phyloP scores from a whole-genome alignment of 2,329 filamentous ascomycete genomes.

The Colletotrichum karsti region DNA sequence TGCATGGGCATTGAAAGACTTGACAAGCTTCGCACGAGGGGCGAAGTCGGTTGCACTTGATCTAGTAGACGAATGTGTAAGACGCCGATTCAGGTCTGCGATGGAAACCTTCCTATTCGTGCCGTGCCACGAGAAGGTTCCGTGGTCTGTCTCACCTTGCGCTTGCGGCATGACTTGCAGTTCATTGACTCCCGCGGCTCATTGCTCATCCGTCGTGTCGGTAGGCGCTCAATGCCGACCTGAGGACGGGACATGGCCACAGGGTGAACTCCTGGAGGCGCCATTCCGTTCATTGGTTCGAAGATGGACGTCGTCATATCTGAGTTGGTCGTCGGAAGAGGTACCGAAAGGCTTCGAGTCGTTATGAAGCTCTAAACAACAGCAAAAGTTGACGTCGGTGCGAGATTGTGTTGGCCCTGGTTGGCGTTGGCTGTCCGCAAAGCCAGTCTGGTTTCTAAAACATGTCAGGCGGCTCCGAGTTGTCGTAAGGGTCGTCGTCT shows the following conservation, averaged over 20 bases:
- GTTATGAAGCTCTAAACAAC: not conserved
- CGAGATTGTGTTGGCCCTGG: not conserved
- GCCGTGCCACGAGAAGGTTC: not conserved
- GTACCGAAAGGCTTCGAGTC: not conserved
- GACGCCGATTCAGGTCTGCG: not conserved
- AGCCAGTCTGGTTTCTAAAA: slow-evolving; percentile 3
- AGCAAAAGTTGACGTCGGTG: not conserved
- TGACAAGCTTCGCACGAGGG: slow-evolving; percentile 90
- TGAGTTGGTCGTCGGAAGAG: slow-evolving; percentile 2
- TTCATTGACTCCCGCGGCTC: slow-evolving; percentile 93
- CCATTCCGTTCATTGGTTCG: slow-evolving; percentile 51
- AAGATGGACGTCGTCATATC: slow-evolving; percentile 50
- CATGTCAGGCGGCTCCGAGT: slow-evolving; percentile 2
- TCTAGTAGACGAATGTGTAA: slow-evolving; percentile 58
- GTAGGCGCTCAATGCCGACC: slow-evolving; percentile 83
- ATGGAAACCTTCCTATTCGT: not conserved
- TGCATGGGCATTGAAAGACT: slow-evolving; percentile 86
- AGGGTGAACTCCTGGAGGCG: slow-evolving; percentile 54
- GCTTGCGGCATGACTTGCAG: slow-evolving; percentile 92
- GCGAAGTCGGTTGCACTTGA: slow-evolving; percentile 88
- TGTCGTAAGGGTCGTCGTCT: not conserved
- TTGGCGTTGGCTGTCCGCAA: not conserved
- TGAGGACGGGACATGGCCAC: slow-evolving; percentile 76
- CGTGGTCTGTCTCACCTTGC: slow-evolving; percentile 70
- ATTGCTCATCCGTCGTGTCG: slow-evolving; percentile 73